phyloP scores from a whole-genome alignment of 2,329 filamentous ascomycete genomes.

The Claviceps maximensis region DNA sequence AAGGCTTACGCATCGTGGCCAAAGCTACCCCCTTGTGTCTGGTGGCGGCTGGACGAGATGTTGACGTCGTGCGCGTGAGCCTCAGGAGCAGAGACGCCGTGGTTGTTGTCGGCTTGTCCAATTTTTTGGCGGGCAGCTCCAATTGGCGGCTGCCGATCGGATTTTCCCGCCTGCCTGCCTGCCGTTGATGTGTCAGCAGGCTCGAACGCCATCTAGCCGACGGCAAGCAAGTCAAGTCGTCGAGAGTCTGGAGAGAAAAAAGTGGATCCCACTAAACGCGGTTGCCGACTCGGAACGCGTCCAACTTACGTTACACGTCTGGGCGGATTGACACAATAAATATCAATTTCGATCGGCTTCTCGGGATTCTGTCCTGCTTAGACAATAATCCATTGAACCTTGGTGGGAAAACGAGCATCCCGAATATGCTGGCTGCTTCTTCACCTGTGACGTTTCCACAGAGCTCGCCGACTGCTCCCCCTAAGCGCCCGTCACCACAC shows the following conservation, averaged over 20 bases:
- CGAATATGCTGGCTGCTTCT: conserved; percentile 43
- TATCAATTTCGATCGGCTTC: not conserved
- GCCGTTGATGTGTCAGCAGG: not conserved
- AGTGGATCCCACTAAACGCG: conserved; percentile 16
- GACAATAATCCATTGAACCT: not conserved
- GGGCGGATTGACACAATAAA: not conserved
- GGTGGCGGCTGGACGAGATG: conserved; percentile 3
- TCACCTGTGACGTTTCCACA: conserved; percentile 44
- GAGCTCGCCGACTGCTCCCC: conserved; percentile 27
- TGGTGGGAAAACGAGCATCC: not conserved
- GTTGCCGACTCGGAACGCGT: conserved; percentile 6
- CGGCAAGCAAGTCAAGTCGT: no score
- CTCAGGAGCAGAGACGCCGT: conserved; percentile 1
- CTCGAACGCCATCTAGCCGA: not conserved
- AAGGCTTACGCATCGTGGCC: conserved; percentile 39
- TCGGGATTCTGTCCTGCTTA: not conserved
- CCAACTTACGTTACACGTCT: not conserved
- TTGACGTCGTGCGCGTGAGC: conserved; percentile 1
- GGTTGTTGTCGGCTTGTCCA: conserved; percentile 9
- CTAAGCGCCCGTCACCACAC: conserved; percentile 25
- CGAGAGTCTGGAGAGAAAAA: conserved; percentile 4
- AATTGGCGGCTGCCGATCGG: conserved; percentile 11
- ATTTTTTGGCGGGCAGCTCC: conserved; percentile 17
- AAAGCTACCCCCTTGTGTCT: conserved; percentile 13
- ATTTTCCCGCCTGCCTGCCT: conserved; percentile 17